phyloP scores from a whole-genome alignment of 2,329 filamentous ascomycete genomes.

The Neophaeococcomyces mojaviensis region DNA sequence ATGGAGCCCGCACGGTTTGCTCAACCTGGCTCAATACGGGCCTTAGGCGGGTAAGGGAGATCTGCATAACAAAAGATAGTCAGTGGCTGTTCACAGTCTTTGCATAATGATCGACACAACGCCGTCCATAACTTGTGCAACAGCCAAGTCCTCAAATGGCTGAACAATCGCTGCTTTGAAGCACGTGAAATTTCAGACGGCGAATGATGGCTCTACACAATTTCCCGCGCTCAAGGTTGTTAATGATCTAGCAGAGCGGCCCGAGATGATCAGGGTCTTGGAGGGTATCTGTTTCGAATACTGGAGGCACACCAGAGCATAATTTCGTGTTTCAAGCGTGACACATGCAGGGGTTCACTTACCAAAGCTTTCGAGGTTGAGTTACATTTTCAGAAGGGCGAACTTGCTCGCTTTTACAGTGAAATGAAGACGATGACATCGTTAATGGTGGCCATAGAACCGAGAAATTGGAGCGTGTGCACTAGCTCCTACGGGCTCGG shows the following conservation, averaged over 20 bases:
- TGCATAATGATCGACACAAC: conserved; percentile 1
- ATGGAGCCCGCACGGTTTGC: background rate
- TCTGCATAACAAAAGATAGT: conserved; percentile 1
- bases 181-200: conserved; percentile 2
- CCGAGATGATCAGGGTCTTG: conserved; percentile 4
- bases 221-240: background rate
- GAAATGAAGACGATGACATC: conserved; percentile 3
- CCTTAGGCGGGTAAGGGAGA: conserved; percentile 1
- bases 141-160: background rate
- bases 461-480: too few relatives aligned
- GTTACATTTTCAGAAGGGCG: background rate
- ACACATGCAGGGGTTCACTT: conserved; percentile 5
- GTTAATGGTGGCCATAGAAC: background rate
- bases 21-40: background rate
- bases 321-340: background rate
- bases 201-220: conserved; percentile 1
- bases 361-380: background rate
- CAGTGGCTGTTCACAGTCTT: conserved; percentile 3
- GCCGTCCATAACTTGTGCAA: background rate
- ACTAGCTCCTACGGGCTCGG: too few relatives aligned
- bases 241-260: background rate
- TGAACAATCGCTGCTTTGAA: too few relatives aligned
- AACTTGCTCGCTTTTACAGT: background rate
- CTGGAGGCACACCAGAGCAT: background rate
- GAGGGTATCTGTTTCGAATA: background rate